These are phyloP conservation scores for Sphagnum magellanicum DNA, from an alignment of 228 moss, liverwort and hornwort genomes.

Conservation along the genomic window DNA sequence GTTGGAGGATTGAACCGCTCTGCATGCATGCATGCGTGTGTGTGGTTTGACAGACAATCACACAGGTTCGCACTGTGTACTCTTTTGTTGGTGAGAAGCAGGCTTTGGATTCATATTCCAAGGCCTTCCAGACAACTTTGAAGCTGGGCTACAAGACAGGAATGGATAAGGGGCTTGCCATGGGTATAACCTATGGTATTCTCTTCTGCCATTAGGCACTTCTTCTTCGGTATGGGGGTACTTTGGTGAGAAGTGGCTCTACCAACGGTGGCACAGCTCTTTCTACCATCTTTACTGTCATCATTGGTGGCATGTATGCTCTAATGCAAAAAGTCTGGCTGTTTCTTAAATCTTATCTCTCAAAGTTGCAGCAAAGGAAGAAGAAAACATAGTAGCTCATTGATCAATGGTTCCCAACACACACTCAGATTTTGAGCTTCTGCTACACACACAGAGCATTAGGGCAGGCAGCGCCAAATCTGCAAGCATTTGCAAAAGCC, in stretches of 20 bases:
- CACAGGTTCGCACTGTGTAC: constrained; percentile 44
- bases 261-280: constrained; percentile 25
- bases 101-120: constrained; percentile 18
- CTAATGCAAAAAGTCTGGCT: background rate
- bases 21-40: background rate
- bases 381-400: background rate
- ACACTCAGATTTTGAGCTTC: background rate
- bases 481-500: constrained; percentile 24
- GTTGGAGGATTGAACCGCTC: background rate
- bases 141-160: constrained; percentile 24
- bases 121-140: constrained; percentile 19
- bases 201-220: constrained; percentile 29
- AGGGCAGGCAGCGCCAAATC: constrained; percentile 44
- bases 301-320: constrained; percentile 32
- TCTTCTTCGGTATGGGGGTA: constrained; percentile 47
- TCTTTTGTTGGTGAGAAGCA: constrained; percentile 42
- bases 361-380: background rate
- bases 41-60: constrained; percentile 17
- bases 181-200: constrained; percentile 30
- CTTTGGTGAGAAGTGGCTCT: constrained; percentile 17
- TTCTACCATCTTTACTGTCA: constrained; percentile 24
- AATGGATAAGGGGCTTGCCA: constrained; percentile 33
- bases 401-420: background rate
- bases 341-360: background rate
- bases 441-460: constrained; percentile 30